These are phyloP conservation scores for Dryas octopetala DNA, from an alignment of 306 rosid species.

Conservation along the genomic window DNA sequence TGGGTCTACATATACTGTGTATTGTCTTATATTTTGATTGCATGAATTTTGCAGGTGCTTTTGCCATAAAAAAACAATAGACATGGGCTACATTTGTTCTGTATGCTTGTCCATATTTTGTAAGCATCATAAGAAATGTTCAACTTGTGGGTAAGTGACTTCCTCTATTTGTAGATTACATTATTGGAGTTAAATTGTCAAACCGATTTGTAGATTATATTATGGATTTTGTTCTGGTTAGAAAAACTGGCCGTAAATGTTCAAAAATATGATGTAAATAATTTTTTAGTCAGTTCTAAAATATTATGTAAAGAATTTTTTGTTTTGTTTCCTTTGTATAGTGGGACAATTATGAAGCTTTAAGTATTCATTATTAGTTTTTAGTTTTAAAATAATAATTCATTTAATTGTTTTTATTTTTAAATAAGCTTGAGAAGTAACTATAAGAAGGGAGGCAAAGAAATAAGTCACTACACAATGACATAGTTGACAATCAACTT, in stretches of 20 bases:
- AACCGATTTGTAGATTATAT: background rate
- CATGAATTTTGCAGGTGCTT: conserved; percentile 76
- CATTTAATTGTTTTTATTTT: background rate
- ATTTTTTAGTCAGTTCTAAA: too few relatives aligned
- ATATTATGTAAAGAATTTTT: too few relatives aligned
- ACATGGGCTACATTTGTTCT: conserved; percentile 92
- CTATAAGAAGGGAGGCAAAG: background rate
- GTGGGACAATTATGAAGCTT: too few relatives aligned
- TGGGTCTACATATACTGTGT: background rate
- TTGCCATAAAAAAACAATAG: conserved; percentile 96
- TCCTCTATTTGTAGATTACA: background rate
- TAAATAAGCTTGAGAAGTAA: background rate
- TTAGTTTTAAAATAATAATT: background rate
- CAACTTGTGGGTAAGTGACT: conserved; percentile 88
- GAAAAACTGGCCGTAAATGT: background rate
- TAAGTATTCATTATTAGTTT: too few relatives aligned
- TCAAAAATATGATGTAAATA: background rate
- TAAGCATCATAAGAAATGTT: conserved; percentile 93
- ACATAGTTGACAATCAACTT: background rate
- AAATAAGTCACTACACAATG: background rate
- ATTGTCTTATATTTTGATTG: background rate
- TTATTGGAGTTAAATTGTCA: background rate
- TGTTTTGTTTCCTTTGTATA: too few relatives aligned
- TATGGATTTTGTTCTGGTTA: background rate
- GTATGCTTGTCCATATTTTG: conserved; percentile 97